Evolutionary conservation across 495 filamentous ascomycete species (phyloP).

Genomic region (Pseudoneurospora amorphoporcata): DNA sequence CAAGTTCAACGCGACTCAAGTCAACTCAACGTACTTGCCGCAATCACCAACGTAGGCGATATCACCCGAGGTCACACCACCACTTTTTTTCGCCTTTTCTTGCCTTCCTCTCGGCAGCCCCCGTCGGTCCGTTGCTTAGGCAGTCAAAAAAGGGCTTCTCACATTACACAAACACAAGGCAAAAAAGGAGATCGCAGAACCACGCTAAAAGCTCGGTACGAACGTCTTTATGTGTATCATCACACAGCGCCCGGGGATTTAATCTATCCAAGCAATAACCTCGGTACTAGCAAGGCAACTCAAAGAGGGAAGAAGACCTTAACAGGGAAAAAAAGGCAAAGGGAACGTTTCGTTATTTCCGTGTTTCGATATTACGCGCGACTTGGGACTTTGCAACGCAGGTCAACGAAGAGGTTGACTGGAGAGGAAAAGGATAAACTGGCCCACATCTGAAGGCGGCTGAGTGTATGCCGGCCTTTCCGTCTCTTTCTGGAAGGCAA

Average conservation of each 20-base stretch:
- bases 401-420: background rate
- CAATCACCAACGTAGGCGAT: background rate
- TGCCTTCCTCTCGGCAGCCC: background rate
- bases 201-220: background rate
- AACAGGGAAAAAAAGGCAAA: background rate
- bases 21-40: background rate
- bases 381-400: background rate
- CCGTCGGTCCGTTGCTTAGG: background rate
- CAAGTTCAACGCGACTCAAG: background rate
- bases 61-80: background rate
- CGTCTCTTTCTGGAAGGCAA: background rate
- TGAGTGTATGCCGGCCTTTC: background rate
- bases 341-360: background rate
- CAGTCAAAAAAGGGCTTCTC: background rate
- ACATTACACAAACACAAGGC: background rate
- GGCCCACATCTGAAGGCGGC: background rate
- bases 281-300: background rate
- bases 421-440: background rate
- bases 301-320: background rate
- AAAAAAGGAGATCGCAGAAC: background rate
- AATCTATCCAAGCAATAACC: background rate
- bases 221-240: background rate
- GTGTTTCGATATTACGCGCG: background rate
- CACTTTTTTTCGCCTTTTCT: background rate
- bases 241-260: background rate